Base-by-base conservation (phyloP, 768 basidiomycete species). In the Pleurotus sapidus region DNA sequence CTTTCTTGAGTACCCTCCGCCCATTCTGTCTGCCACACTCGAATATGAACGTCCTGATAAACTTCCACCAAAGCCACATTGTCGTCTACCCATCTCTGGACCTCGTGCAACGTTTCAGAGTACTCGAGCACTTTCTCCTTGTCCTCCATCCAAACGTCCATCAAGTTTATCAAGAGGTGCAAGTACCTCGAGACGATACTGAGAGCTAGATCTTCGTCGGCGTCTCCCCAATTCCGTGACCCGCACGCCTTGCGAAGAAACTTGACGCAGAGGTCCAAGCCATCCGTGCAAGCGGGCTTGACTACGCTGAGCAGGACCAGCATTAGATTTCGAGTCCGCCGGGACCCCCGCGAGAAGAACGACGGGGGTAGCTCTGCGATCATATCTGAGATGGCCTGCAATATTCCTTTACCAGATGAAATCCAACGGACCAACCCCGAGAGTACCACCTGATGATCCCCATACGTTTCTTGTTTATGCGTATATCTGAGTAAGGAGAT, bases 1-100 rank as follows among this genome's bases (percentile, higher is more conserved):
- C 30, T 40, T 27, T 37, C 23, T 15, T 55, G 38, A 34, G 9
- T 12, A 7, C 3, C 15, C 23, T n/a, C 14, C 3, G 1, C 18
- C 51, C 51, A 53, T 23, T 53, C 38, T 20, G 51, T 37, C 38
- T 53, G 51, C 51, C 51, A 53, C 4, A 30, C 27, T 34, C 34
- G 49, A 17, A 49, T 49, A 14, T 49, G 49, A 17, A 49, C 34
- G 34, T 49, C 27, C 27, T 49, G 49, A 34, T 49, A 20, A 15
- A 53, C 51, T 18, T 53, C 51, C 23, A 53, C 23, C 38, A 53
- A 25, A 20, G 51, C 51, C 9, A 54, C 39, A 11, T 54, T 54
- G 9, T 12, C 51, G 23, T 54, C 51, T 14, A 54, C 37, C 51
- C 51, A 54, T 42, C 9, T 54, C 51, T 14, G 20, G n/a, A 54